phyloP scores from a whole-genome alignment of 768 basidiomycete species.

The Suillus brevipes region DNA sequence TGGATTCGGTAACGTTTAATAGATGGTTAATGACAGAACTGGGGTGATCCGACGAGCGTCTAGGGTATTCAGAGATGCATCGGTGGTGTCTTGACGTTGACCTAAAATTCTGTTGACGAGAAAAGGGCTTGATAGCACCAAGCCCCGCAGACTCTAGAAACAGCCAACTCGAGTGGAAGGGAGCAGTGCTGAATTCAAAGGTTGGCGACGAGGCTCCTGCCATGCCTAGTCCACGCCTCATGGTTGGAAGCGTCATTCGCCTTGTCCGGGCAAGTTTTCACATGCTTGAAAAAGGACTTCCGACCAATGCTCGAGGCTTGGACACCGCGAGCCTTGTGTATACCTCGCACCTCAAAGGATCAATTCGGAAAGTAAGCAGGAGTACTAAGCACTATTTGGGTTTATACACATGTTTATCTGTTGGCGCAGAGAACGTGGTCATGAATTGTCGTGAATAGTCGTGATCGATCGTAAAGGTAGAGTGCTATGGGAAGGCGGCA shows the following conservation, averaged over 20 bases:
- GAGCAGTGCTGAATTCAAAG: background rate
- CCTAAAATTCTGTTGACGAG: conserved; percentile 13
- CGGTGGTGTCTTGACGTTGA: conserved; percentile 10
- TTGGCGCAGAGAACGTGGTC: background rate
- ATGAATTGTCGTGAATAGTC: background rate
- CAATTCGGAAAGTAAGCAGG: background rate
- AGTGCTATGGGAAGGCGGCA: background rate
- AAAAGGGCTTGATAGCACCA: conserved; percentile 11
- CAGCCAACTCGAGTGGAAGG: conserved; percentile 5
- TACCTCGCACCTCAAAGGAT: background rate
- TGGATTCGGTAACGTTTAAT: background rate
- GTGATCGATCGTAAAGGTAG: background rate
- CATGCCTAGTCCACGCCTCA: background rate
- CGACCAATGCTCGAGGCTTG: background rate
- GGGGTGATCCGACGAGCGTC: conserved; percentile 14
- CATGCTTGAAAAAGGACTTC: background rate
- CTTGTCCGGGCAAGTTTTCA: background rate
- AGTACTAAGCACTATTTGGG: background rate
- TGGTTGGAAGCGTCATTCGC: background rate
- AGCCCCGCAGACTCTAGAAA: conserved; percentile 18
- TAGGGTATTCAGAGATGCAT: conserved; percentile 9
- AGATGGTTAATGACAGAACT: conserved; percentile 17
- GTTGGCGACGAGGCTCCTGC: background rate
- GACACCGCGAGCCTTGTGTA: background rate
- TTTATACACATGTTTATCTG: background rate